Percentiles rank a stretch among this genome's conserved stretches.
Evolutionary conservation across 116 monocot genomes (phyloP).

Genomic region (Zostera marina): DNA sequence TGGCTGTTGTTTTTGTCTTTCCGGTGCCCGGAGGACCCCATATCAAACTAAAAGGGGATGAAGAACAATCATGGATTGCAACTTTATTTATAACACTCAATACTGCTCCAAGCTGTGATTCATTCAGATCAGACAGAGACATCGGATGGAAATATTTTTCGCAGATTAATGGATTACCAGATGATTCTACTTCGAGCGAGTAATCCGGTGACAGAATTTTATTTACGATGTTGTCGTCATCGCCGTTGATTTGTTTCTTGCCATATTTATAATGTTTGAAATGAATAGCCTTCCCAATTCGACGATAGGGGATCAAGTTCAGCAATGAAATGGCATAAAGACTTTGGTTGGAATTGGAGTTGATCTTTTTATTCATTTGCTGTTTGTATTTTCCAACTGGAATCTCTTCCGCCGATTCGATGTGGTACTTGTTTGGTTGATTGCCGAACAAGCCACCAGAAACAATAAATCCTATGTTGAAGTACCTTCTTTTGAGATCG

Average conservation of each 20-base stretch:
- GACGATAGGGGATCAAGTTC: slow-evolving; percentile 2
- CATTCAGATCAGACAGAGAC: slow-evolving; percentile 1
- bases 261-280: not conserved
- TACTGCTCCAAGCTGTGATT: slow-evolving; percentile 11
- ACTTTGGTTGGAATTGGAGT: no score
- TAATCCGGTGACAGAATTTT: slow-evolving; percentile 4
- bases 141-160: no score
- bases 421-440: not conserved
- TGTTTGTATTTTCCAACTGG: slow-evolving; percentile 3
- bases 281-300: slow-evolving; percentile 6
- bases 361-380: not conserved
- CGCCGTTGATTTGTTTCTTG: no score
- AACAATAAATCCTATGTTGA: slow-evolving; percentile 10
- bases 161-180: not conserved
- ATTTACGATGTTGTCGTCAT: no score
- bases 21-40: slow-evolving; percentile 85
- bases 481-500: slow-evolving; percentile 10
- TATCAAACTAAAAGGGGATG: slow-evolving; percentile 20
- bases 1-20: slow-evolving; percentile 41
- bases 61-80: not conserved
- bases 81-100: slow-evolving; percentile 7
- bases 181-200: not conserved
- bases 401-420: slow-evolving; percentile 5
- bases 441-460: slow-evolving; percentile 3
- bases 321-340: slow-evolving; percentile 4